Conservation (phyloP, 2,329 filamentous ascomycete species). For the Knoxdaviesia capensis region DNA sequence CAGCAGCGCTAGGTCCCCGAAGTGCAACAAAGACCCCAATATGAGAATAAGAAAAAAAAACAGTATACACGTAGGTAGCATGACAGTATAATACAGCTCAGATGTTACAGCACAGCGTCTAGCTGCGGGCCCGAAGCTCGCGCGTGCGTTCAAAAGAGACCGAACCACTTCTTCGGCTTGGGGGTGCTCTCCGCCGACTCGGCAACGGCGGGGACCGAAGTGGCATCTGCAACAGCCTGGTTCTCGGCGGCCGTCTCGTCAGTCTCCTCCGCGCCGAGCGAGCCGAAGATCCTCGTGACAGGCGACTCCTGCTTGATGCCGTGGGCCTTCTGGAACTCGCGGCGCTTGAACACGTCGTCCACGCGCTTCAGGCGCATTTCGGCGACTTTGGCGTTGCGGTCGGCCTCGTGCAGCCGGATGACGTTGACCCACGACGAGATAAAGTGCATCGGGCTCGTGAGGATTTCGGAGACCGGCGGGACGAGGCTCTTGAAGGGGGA, state of each 20-base stretch:
- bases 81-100: no score
- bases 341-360: constrained; percentile 76
- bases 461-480: constrained; percentile 47
- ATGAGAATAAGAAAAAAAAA: no score
- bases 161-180: constrained; percentile 4
- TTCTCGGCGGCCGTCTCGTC: constrained; percentile 14
- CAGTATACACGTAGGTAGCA: no score
- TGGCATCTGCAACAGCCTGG: constrained; percentile 4
- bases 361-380: constrained; percentile 54
- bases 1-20: no score
- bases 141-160: constrained; percentile 1
- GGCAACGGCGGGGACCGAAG: not conserved
- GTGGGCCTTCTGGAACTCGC: constrained; percentile 69
- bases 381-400: constrained; percentile 45
- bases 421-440: constrained; percentile 47
- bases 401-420: constrained; percentile 54
- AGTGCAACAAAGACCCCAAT: no score
- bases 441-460: constrained; percentile 49
- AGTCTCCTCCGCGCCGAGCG: constrained; percentile 14
- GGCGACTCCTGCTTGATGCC: constrained; percentile 48
- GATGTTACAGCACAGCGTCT: no score
- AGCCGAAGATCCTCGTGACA: constrained; percentile 24
- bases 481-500: constrained; percentile 68
- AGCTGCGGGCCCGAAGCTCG: no score
- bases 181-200: not conserved